Evolutionary conservation across 495 filamentous ascomycete genomes (phyloP), one percentile per base, ranked within the genome.

Genomic region (Talaromyces stipitatus): DNA sequence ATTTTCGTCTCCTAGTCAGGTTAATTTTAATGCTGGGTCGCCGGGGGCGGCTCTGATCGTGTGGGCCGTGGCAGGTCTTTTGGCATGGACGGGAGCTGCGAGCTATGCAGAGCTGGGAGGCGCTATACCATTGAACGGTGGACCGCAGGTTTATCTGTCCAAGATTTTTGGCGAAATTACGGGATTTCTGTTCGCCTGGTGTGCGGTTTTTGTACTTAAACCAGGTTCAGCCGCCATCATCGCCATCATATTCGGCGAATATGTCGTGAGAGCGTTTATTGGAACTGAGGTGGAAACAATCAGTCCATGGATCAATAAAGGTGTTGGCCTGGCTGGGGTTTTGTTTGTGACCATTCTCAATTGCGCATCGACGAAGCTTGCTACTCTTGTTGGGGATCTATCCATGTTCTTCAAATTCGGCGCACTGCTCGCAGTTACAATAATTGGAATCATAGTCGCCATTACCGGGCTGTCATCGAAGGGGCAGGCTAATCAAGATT

Each of bases 371-470:
- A 98, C 94, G 12, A 87, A 85, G 63, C 72, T 97, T 11, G 92
- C 88, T 24, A 92, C 91, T 3, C 78, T 88, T 45, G 79, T 92
- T 61, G 89, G 91, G 22, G 91, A 98, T 66, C 69, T 90, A 51
- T 88, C 97, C 71, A 92, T 97, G 90, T 90, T 97, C 71, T 79
- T 97, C 69, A 98, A 98, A 68, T 96, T 98, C 64, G 72, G 95
- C 45, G 91, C 91, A 27, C 72, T 98, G 60, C 67, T 97, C 38
- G 91, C 85, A 9, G 89, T 98, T 53, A 92, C 95, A 0, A 74
- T 96, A 30, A 89, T 85, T 14, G 94, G 94, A 33, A 85, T 97
- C 59, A 85, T 97, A 16, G 95, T 97, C 4, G 94, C 94, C 1
- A 72, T 81, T 9, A 97, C 94, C 4, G 92, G 92, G 5, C 81